Base-by-base conservation (phyloP, 345 rosid species). In the Cochlearia excelsa region DNA sequence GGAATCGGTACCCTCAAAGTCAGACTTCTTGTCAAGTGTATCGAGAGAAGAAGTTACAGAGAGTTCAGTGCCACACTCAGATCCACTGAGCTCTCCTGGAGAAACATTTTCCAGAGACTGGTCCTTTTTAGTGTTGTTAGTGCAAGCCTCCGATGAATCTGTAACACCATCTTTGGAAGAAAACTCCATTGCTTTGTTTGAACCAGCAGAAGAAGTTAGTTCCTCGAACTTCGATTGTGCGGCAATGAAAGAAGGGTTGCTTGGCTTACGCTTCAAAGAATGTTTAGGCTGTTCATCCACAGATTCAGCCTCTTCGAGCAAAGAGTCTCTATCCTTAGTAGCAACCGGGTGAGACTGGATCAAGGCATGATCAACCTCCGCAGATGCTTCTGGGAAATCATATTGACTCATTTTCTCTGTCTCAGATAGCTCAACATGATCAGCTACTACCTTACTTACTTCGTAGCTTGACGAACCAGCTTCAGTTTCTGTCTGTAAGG, bases 1-100 rank as follows among this genome's bases (percentile, higher is more conserved):
- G 31, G 60, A 16, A 9, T 82, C 84, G 34, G 42, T 42, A 30
- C 66, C 57, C 64, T 81, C 89, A 70, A 28, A 69, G 66, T 92
- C 94, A 31, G 73, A 82, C 71, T 59, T 71, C 55, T 46, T 67
- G 68, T 87, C 90, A 29, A 95, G 85, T 67, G 95, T 84, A 69
- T 87, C 99, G 42, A 93, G 94, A 34, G 97, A 84, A 30, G 95
- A 88, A 53, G 94, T 74, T 59, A 93, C 79, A 65, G 97, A 88
- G 41, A 93, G 91, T 65, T 89, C 95, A 2, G 95, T 83, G 57
- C 95, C 91, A 61, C 98, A 83, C 65, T 92, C 98, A 54, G 98
- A 91, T 34, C 80, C 84, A 68, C 77, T 77, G 45, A 68, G 59
- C 55, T 75, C 86, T 42, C 45, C 76, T 75, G 65, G 71, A 23